Evolutionary conservation across 2,329 filamentous ascomycete species (phyloP), one percentile per base, ranked within the genome.

Genomic region (Penicillium olsonii): DNA sequence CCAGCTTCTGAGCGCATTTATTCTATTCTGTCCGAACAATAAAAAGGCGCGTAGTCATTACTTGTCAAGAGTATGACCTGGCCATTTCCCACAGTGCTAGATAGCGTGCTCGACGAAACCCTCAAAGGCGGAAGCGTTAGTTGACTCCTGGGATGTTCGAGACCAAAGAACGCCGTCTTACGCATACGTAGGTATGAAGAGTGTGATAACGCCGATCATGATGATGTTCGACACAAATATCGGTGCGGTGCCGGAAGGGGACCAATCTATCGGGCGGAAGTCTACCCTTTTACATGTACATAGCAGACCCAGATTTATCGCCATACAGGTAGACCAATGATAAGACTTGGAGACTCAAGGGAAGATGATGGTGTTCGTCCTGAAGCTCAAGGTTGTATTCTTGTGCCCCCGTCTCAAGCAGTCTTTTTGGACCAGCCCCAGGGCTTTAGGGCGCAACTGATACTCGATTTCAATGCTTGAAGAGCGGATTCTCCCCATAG

Each of bases 51-150:
- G n/a, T n/a, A n/a, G n/a, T n/a, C n/a, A n/a, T n/a, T n/a, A n/a
- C n/a, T n/a, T n/a, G n/a, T n/a, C 70, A 65, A 34, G 65, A 69
- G 49, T 61, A 65, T 35, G 55, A 60, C 41, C 63, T 37, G 60
- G 62, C 50, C 53, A 67, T 51, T 42, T 54, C 14, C 52, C 44
- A 54, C 57, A 69, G 37, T 66, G 55, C n/a, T 57, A 48, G 14
- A 69, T 57, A 33, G 67, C 59, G 50, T 66, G 50, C 34, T 57
- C 55, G 48, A 69, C 61, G 38, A 66, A 69, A 44, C 62, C 57
- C 45, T 68, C 57, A 53, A 71, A 71, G 8, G 29, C 24, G 38
- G 42, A 37, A 37, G 42, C 45, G 45, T 66, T 57, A 41, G 57
- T 67, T 48, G n/a, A n/a, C n/a, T n/a, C n/a, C n/a, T n/a, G n/a